Evolutionary conservation across 768 basidiomycete genomes (phyloP).

Genomic region (Trametes elegans): DNA sequence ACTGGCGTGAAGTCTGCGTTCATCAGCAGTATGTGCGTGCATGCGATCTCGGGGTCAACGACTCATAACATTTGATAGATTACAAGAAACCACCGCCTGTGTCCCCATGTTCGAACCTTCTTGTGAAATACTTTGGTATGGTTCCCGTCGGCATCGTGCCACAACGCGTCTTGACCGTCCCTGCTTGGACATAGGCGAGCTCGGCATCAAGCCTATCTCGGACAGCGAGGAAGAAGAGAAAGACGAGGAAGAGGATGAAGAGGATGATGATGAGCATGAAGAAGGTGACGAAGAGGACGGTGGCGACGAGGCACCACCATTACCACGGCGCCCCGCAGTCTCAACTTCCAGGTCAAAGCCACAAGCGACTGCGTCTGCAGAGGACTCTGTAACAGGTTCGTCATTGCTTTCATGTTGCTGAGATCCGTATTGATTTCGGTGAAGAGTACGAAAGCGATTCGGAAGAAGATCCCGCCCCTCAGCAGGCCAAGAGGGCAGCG

Average conservation of each 20-base stretch:
- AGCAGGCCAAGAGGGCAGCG: not conserved
- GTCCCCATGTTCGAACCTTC: conserved; percentile 22
- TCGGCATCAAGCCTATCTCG: conserved; percentile 13
- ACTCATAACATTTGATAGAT: not conserved
- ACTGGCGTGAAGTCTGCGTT: not conserved
- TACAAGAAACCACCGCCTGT: not conserved
- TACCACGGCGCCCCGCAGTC: conserved; percentile 1
- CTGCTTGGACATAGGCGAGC: conserved; percentile 22
- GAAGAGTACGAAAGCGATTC: conserved; percentile 9
- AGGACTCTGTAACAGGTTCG: conserved; percentile 7
- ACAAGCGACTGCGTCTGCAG: not conserved
- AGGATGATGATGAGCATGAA: conserved; percentile 12
- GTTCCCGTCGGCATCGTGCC: not conserved
- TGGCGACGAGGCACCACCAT: not conserved
- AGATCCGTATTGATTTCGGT: not conserved
- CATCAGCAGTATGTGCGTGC: conserved; percentile 21
- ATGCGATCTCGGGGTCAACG: not conserved
- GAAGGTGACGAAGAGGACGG: conserved; percentile 8
- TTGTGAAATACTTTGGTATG: conserved; percentile 28
- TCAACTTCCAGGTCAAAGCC: not conserved
- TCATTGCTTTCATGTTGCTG: not conserved
- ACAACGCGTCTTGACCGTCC: not conserved
- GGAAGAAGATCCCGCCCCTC: not conserved
- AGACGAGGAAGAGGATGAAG: conserved; percentile 18
- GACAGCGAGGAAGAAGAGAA: conserved; percentile 19